phyloP scores from a whole-genome alignment of 371 early-diverging fungal genomes.

The Syncephalastrum monosporum region DNA sequence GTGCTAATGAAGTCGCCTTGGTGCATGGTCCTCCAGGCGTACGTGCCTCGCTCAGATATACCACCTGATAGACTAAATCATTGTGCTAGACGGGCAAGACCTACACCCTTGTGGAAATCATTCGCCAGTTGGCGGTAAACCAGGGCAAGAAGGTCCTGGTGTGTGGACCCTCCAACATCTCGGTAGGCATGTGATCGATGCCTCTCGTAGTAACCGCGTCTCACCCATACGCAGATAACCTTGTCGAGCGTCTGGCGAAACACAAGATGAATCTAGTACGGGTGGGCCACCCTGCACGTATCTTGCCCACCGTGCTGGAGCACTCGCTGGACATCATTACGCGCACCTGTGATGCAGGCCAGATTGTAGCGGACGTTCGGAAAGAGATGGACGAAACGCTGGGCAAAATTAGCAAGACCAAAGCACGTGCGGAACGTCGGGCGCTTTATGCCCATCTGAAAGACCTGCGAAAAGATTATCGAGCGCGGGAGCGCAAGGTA shows the following conservation, averaged over 20 bases:
- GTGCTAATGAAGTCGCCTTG: conserved; percentile 68
- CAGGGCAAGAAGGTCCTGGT: conserved; percentile 77
- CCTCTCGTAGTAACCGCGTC: not conserved
- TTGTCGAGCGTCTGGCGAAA: conserved; percentile 74
- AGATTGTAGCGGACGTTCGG: conserved; percentile 76
- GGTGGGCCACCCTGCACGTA: conserved; percentile 85
- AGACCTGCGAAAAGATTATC: conserved; percentile 72
- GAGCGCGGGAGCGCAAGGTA: conserved; percentile 70
- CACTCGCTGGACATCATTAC: conserved; percentile 73
- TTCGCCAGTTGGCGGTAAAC: conserved; percentile 70
- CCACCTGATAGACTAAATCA: not conserved
- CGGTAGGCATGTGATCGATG: conserved; percentile 65
- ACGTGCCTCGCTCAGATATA: not conserved
- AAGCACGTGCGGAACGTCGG: conserved; percentile 65
- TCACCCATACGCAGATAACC: conserved; percentile 56
- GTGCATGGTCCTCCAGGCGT: conserved; percentile 88
- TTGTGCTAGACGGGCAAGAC: conserved; percentile 86
- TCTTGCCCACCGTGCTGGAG: conserved; percentile 68
- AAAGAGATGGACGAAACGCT: conserved; percentile 77
- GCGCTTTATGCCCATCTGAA: conserved; percentile 67
- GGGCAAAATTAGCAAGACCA: conserved; percentile 59
- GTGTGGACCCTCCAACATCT: conserved; percentile 93
- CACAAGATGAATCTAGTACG: conserved; percentile 71
- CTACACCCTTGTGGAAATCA: conserved; percentile 84
- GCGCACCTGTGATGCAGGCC: conserved; percentile 73